Percentiles rank a stretch among this genome's conserved stretches.
These are phyloP conservation scores for Torulaspora pretoriensis DNA, from an alignment of 1,139 yeast species.

Conservation along the genomic window DNA sequence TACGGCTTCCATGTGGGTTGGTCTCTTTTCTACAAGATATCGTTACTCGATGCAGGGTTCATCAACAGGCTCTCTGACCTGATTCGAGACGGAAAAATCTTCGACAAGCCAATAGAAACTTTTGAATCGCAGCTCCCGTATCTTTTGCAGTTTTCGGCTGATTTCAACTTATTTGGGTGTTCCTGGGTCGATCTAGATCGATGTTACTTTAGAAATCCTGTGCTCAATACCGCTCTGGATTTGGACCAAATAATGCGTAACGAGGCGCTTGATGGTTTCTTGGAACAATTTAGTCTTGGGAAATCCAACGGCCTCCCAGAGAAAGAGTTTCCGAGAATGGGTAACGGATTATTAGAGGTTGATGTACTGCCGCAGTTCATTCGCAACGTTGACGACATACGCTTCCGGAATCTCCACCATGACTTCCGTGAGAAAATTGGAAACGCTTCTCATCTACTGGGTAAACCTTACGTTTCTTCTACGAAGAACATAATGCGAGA, in stretches of 20 bases:
- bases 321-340: conserved; percentile 46
- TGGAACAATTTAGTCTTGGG: conserved; percentile 20
- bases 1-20: conserved; percentile 78
- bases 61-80: conserved; percentile 57
- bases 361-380: conserved; percentile 62
- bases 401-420: conserved; percentile 48
- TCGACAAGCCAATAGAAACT: conserved; percentile 42
- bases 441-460: conserved; percentile 6
- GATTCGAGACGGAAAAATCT: conserved; percentile 46
- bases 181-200: conserved; percentile 55
- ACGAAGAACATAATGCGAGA: conserved; percentile 61
- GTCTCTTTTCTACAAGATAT: conserved; percentile 60
- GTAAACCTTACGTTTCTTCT: conserved; percentile 45
- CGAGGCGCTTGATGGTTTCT: conserved; percentile 29
- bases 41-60: conserved; percentile 60
- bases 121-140: conserved; percentile 82
- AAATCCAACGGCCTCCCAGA: conserved; percentile 19
- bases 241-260: conserved; percentile 29
- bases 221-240: conserved; percentile 32
- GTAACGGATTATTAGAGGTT: conserved; percentile 61
- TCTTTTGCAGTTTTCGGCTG: conserved; percentile 71
- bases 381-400: conserved; percentile 47
- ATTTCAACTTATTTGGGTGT: conserved; percentile 81
- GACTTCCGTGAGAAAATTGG: conserved; percentile 42
- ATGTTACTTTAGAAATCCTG: conserved; percentile 38